A percentile compares a stretch with the other conserved stretches of the same genome.
These are phyloP conservation scores for Rhizopus arrhizus DNA, from an alignment of 371 early-diverging fungal genomes.

Conservation along the genomic window DNA sequence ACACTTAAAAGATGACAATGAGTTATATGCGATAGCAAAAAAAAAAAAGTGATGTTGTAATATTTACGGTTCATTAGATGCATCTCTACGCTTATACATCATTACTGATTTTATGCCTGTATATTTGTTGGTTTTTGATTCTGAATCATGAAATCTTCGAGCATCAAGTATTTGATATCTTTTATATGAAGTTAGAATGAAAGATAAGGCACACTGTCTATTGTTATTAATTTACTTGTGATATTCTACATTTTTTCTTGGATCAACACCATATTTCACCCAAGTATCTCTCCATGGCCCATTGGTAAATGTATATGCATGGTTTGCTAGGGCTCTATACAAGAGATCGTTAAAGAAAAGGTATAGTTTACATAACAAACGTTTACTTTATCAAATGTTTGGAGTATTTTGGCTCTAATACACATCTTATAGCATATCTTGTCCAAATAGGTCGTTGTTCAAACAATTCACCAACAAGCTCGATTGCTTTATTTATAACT, in stretches of 20 bases:
- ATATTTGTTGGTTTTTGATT: too few relatives aligned
- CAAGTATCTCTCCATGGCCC: conserved; percentile 72
- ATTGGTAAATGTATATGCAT: conserved; percentile 46
- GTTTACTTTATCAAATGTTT: conserved; percentile 3
- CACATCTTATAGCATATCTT: conserved; percentile 42
- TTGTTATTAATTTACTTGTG: conserved; percentile 35
- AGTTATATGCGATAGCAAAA: too few relatives aligned
- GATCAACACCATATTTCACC: conserved; percentile 66
- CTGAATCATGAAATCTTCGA: background rate
- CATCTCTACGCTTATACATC: background rate
- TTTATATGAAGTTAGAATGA: background rate
- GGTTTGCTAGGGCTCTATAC: conserved; percentile 36
- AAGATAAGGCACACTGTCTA: too few relatives aligned
- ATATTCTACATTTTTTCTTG: conserved; percentile 48
- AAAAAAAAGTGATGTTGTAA: too few relatives aligned
- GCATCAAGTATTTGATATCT: conserved; percentile 3
- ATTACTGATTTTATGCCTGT: background rate
- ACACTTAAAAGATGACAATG: too few relatives aligned
- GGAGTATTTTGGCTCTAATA: conserved; percentile 25
- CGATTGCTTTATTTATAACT: background rate
- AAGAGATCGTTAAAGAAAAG: background rate
- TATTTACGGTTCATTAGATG: too few relatives aligned
- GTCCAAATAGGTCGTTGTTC: conserved; percentile 61
- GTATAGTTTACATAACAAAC: background rate
- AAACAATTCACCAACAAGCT: conserved; percentile 35